A percentile compares a stretch with the other conserved stretches of the same genome.
Conservation (phyloP, 169 alveolate genomes). For the Plasmodium yoelii region DNA sequence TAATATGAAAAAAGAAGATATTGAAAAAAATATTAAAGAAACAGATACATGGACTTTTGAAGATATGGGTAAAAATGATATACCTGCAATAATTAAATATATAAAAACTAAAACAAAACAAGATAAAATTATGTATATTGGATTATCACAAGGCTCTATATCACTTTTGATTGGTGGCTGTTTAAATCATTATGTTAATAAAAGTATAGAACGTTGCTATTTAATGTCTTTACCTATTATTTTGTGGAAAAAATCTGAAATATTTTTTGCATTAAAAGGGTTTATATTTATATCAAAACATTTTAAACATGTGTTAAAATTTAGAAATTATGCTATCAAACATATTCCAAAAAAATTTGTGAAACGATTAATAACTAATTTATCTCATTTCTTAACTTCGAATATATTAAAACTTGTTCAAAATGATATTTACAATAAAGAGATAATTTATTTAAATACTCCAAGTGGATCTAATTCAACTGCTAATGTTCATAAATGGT, state of each 20-base stretch:
- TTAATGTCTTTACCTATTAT: slow-evolving; percentile 46
- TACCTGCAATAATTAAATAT: slow-evolving; percentile 52
- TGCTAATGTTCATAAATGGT: slow-evolving; percentile 48
- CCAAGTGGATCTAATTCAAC: slow-evolving; percentile 38
- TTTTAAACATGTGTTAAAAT: background rate
- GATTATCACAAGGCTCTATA: slow-evolving; percentile 64
- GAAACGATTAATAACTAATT: background rate
- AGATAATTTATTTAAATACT: slow-evolving; percentile 10
- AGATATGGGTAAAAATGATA: slow-evolving; percentile 53
- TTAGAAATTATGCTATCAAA: background rate
- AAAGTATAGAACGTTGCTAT: slow-evolving; percentile 28
- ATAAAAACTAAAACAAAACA: slow-evolving; percentile 29
- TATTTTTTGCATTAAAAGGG: slow-evolving; percentile 1
- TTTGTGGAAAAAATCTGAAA: background rate
- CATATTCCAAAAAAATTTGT: slow-evolving; percentile 6
- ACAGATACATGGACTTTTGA: slow-evolving; percentile 33
- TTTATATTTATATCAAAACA: slow-evolving; percentile 1
- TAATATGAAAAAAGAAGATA: background rate
- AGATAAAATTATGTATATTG: slow-evolving; percentile 49
- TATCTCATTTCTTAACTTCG: slow-evolving; percentile 18
- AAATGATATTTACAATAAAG: background rate
- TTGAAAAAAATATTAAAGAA: background rate
- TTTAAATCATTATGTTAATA: slow-evolving; percentile 20
- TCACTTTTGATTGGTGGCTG: slow-evolving; percentile 24
- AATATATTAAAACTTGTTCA: slow-evolving; percentile 13